phyloP scores from a whole-genome alignment of 2,329 filamentous ascomycete genomes.

The Calonectria montana region DNA sequence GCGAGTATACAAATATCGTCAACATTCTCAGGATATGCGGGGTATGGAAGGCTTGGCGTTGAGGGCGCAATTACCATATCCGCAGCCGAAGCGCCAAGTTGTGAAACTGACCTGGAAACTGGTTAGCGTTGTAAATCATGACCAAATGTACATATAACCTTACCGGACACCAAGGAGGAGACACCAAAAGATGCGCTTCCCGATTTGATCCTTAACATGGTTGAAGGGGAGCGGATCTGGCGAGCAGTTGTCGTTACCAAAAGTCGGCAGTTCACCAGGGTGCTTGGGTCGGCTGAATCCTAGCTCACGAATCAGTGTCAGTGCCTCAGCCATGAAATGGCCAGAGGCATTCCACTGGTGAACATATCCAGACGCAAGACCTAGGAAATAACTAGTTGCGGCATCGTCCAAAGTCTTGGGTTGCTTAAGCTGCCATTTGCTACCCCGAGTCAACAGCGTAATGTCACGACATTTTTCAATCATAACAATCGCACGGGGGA shows the following conservation, averaged over 20 bases:
- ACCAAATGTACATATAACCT: conserved; percentile 26
- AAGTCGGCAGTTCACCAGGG: conserved; percentile 51
- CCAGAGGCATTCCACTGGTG: conserved; percentile 75
- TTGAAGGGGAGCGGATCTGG: conserved; percentile 65
- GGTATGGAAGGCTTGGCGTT: conserved; percentile 80
- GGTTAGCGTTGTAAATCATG: conserved; percentile 21
- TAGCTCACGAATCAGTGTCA: conserved; percentile 76
- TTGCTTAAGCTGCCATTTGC: conserved; percentile 60
- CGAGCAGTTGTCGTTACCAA: conserved; percentile 53
- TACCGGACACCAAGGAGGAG: conserved; percentile 79
- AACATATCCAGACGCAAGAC: conserved; percentile 73
- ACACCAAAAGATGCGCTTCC: conserved; percentile 87
- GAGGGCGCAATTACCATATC: conserved; percentile 82
- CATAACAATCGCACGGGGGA: conserved; percentile 75
- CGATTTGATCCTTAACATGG: conserved; percentile 78
- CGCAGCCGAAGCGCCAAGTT: conserved; percentile 77
- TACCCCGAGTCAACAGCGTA: conserved; percentile 74
- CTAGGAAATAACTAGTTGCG: conserved; percentile 81
- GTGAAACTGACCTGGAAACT: conserved; percentile 74
- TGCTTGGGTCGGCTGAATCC: conserved; percentile 70
- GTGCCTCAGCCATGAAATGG: conserved; percentile 78
- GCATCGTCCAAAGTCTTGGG: conserved; percentile 65
- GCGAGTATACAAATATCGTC: conserved; percentile 85
- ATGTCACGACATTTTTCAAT: conserved; percentile 78
- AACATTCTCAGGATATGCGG: conserved; percentile 82